A percentile compares a stretch with the other conserved stretches of the same genome.
Conservation (phyloP, 2,329 filamentous ascomycete species). For the Lanzia echinophila region DNA sequence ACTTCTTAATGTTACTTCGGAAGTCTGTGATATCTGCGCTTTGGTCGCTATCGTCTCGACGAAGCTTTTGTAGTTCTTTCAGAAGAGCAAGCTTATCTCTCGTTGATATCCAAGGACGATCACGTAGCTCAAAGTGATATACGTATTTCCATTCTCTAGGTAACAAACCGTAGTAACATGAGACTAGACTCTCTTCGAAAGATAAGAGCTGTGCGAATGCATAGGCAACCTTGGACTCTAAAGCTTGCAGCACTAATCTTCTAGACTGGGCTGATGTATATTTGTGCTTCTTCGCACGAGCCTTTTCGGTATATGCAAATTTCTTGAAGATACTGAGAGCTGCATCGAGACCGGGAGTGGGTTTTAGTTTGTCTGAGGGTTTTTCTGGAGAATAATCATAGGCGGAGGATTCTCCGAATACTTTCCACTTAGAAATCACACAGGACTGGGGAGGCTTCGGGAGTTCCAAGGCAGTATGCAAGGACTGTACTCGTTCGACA, state of each 20-base stretch:
- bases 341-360: not conserved
- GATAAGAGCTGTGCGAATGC: not conserved
- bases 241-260: slow-evolving; percentile 5
- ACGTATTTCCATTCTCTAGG: slow-evolving; percentile 1
- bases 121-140: not conserved
- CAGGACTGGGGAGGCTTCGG: not conserved
- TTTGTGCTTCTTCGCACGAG: not conserved
- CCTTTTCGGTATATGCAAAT: not conserved
- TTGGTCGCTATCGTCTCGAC: not conserved
- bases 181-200: not conserved
- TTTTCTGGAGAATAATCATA: slow-evolving; percentile 1
- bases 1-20: not conserved
- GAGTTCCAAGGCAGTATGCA: not conserved
- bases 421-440: not conserved
- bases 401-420: not conserved
- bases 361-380: not conserved
- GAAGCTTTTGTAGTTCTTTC: not conserved
- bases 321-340: slow-evolving; percentile 1
- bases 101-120: not conserved
- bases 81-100: not conserved
- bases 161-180: not conserved
- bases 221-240: not conserved
- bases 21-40: not conserved
- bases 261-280: not conserved
- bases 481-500: not conserved